Conservation (phyloP, 169 alveolate species). For the Theileria sp. region DNA sequence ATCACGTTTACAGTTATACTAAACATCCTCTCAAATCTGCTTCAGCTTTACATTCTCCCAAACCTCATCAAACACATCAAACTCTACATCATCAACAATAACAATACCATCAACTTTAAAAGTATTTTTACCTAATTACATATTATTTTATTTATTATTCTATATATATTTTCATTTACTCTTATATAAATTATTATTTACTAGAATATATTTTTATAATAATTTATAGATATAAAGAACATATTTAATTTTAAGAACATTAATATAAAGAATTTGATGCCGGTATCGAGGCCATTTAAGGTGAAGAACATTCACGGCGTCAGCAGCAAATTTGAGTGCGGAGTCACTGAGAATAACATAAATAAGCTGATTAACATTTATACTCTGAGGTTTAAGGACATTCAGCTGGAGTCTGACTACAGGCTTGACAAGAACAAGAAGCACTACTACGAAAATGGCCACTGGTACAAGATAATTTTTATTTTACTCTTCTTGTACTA, state of each 20-base stretch:
- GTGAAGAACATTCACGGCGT: conserved; percentile 26
- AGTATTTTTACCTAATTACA: background rate
- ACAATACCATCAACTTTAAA: background rate
- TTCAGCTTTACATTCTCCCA: conserved; percentile 62
- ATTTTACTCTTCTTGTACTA: conserved; percentile 60
- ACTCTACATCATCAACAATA: conserved; percentile 28
- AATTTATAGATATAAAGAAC: background rate
- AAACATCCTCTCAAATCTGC: conserved; percentile 51
- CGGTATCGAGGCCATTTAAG: conserved; percentile 44
- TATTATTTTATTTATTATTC: background rate
- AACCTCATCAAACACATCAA: conserved; percentile 53
- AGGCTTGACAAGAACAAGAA: conserved; percentile 65
- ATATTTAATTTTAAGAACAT: conserved; percentile 22
- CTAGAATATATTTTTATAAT: too few species aligned
- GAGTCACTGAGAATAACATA: conserved; percentile 17
- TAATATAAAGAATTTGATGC: conserved; percentile 25
- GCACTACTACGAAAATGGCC: conserved; percentile 65
- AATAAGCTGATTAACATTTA: conserved; percentile 66
- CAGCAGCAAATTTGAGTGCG: conserved; percentile 29
- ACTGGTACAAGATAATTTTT: conserved; percentile 72
- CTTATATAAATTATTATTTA: too few species aligned
- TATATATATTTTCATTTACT: background rate
- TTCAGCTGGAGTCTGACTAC: conserved; percentile 75
- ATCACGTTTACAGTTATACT: conserved; percentile 60
- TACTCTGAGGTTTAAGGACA: conserved; percentile 74